A percentile compares a stretch with the other conserved stretches of the same genome.
Conservation (phyloP, 305 asterid genomes). For the Plantago rigida region DNA sequence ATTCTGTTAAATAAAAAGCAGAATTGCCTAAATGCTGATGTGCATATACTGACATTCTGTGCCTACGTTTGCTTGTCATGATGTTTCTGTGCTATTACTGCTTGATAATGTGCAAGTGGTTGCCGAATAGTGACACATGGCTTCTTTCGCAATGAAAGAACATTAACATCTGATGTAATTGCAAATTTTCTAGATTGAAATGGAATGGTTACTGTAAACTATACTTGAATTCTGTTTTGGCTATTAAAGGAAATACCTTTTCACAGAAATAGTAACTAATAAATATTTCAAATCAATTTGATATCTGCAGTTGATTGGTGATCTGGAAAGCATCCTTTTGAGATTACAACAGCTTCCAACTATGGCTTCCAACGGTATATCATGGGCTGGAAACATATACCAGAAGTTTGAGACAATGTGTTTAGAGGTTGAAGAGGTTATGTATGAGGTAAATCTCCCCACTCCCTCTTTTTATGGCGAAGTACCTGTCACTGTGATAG, state of each 20-base stretch:
- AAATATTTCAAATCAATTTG: constrained; percentile 6
- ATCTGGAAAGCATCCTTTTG: constrained; percentile 14
- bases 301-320: constrained; percentile 28
- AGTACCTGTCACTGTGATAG: too few species aligned
- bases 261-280: neutral
- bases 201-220: neutral
- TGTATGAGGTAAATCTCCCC: constrained; percentile 52
- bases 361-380: constrained; percentile 65
- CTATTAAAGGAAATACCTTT: neutral
- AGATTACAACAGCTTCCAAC: constrained; percentile 21
- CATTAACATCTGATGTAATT: neutral
- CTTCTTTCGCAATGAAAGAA: neutral
- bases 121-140: neutral
- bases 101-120: neutral
- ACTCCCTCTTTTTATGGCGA: neutral
- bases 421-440: constrained; percentile 70
- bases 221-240: neutral
- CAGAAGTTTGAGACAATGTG: constrained; percentile 76
- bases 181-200: neutral
- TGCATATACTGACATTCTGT: neutral
- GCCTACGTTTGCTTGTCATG: neutral
- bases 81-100: too few species aligned
- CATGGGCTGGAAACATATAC: constrained; percentile 70
- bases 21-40: constrained; percentile 5
- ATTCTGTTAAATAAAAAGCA: too few species aligned